Evolutionary conservation across 768 basidiomycete genomes (phyloP).

Genomic region (Chiua virens): DNA sequence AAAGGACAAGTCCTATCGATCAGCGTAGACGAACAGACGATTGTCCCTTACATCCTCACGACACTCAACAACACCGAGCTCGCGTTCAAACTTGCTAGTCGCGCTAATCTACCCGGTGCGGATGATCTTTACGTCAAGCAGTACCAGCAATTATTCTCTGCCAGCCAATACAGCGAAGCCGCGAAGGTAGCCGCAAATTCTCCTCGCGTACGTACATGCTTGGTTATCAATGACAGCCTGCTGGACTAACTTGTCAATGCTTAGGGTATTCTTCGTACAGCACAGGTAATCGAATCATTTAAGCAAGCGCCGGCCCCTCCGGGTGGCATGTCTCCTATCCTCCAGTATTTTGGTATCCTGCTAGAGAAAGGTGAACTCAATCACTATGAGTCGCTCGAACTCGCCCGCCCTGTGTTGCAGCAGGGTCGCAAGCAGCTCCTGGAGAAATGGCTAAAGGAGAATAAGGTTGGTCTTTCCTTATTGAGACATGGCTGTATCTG

Average conservation of each 20-base stretch:
- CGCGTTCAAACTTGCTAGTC: constrained; percentile 95
- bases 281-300: constrained; percentile 95
- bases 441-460: constrained; percentile 99
- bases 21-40: constrained; percentile 92
- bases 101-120: constrained; percentile 94
- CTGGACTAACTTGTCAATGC: constrained; percentile 6
- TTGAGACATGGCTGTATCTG: constrained; percentile 10
- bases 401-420: constrained; percentile 92
- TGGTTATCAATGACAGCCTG: not conserved
- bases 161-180: constrained; percentile 88
- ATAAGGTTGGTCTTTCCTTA: constrained; percentile 61
- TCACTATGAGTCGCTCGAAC: constrained; percentile 91
- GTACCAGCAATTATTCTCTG: constrained; percentile 87
- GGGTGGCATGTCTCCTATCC: constrained; percentile 90
- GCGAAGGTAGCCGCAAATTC: constrained; percentile 98
- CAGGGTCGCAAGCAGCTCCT: constrained; percentile 96
- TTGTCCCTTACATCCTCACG: constrained; percentile 91
- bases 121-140: constrained; percentile 96
- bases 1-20: constrained; percentile 98
- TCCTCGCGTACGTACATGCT: constrained; percentile 61
- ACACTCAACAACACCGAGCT: constrained; percentile 97
- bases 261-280: constrained; percentile 92
- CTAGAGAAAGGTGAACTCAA: constrained; percentile 98
- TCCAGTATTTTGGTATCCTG: constrained; percentile 98
- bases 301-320: constrained; percentile 90